Base-by-base conservation (phyloP, 1,284 basidiomycete genomes). In the Cryptococcus sp. region DNA sequence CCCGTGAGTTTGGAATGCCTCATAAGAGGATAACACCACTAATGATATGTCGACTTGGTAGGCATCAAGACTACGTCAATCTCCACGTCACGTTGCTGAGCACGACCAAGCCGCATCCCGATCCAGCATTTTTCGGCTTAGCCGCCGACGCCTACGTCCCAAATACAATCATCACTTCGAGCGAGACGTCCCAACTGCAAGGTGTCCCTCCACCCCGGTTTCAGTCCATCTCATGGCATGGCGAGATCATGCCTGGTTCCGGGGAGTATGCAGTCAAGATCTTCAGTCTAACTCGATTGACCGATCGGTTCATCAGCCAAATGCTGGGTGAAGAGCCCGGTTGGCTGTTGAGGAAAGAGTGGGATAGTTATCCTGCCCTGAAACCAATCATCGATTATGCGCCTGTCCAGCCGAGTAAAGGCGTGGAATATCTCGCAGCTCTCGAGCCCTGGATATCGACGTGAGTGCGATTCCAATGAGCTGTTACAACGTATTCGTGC, bases 11-110 rank as follows among this genome's bases (percentile, higher is more conserved):
- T 30, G 27, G 5, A 30, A 10, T 10, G 10, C 4, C 27, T 5
- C 10, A 10, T 30, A 30, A 30, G n/a, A 30, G 5, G 27, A 30
- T 30, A 30, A 5, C 27, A 4, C 27, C 4, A 30, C 27, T 30
- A 10, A 30, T 10, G 27, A 30, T 5, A 30, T 30, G 27, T 30
- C 27, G 4, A 30, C 52, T 45, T 25, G 5, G 13, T 57, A 75
- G 70, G 15, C 38, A 57, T 20, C 87, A 89, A 64, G 84, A 86
- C 15, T 97, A 95, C 71, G 84, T 93, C 30, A 85, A 83, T 60
- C 84, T 98, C 4, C 90, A 96, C 72, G 93, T 96, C 51, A 96
- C 95, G 7, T 83, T 95, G 17, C 81, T 98, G 48, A 84, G 88
- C 15, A 98, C 95, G 1, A 87, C 85, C 3, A 81, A 87, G 1